Evolutionary conservation across 169 alveolate genomes (phyloP), one percentile per base, ranked within the genome.

Genomic region (Cryptosporidium sp.): DNA sequence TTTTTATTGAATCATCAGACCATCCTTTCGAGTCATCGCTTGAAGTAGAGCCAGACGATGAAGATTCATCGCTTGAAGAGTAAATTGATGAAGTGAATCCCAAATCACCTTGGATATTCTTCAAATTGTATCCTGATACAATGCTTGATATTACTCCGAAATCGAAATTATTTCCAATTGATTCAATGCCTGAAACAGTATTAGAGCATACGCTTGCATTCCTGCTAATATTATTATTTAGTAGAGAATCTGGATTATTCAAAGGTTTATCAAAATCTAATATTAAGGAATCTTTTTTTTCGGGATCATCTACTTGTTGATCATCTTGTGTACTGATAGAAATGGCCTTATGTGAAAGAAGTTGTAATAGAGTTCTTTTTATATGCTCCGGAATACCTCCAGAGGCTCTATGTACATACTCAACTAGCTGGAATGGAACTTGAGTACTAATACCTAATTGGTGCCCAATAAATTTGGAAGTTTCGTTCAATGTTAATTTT

Each of bases 401-500:
- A 45, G 94, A 91, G n/a, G 84, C 91, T 48, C 94, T 86, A 31
- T 93, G 94, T 16, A 93, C 95, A 70, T 93, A 93, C 29, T 91
- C 92, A 80, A 93, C 93, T 7, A 93, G 61, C 26, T 74, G 93
- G 37, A 80, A 62, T 31, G 91, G 75, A 51, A 93, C 70, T 55
- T 80, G 86, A 43, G 86, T 73, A 59, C 70, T 70, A 4, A 86
- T 70, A 51, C 89, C 80, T 43, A 91, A 65, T 73, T 91, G 93
- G 73, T 89, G 92, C 39, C 87, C 85, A 51, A 93, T 74, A 61
- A 91, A 93, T 67, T 85, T 85, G 16, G 93, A 91, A 35, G 94
- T 91, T 75, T 93, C 95, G 6, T 89, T 71, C 41, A 74, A 68
- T 12, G 86, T 70, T 29, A 92, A 65, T 87, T 89, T 92, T 68